Conservation (phyloP, 768 basidiomycete species). For the Boletus patriciae region DNA sequence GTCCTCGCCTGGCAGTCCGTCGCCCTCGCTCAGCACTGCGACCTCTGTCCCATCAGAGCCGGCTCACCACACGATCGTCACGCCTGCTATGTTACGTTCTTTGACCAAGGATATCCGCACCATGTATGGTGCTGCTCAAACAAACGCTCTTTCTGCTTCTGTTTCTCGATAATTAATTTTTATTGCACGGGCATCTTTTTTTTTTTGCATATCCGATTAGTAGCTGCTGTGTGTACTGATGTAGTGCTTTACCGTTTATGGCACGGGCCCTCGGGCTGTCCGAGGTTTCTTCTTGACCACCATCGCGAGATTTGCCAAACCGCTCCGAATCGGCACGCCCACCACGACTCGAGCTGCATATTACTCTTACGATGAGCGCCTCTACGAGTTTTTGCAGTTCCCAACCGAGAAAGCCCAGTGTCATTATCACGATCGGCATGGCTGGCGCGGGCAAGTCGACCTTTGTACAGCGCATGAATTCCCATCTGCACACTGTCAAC, state of each 20-base stretch:
- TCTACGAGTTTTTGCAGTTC: slow-evolving; percentile 15
- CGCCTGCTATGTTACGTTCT: slow-evolving; percentile 61
- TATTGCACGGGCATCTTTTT: not conserved
- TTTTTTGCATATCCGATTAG: slow-evolving; percentile 7
- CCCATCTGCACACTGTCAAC: slow-evolving; percentile 74
- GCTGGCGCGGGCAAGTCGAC: slow-evolving; percentile 98
- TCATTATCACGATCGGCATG: slow-evolving; percentile 93
- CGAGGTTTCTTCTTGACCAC: slow-evolving; percentile 7
- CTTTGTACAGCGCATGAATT: slow-evolving; percentile 92
- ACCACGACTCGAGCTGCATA: not conserved
- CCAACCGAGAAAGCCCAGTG: slow-evolving; percentile 56
- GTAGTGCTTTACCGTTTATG: slow-evolving; percentile 15
- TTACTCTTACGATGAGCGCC: slow-evolving; percentile 18
- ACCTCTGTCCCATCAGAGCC: slow-evolving; percentile 40
- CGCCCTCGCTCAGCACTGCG: slow-evolving; percentile 50
- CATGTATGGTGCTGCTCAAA: slow-evolving; percentile 27
- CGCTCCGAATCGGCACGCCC: not conserved
- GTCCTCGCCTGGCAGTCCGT: slow-evolving; percentile 13
- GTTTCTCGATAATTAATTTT: slow-evolving; percentile 6
- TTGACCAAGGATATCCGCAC: slow-evolving; percentile 31
- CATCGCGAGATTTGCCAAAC: slow-evolving; percentile 4
- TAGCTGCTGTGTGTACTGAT: not conserved
- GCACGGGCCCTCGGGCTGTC: slow-evolving; percentile 2
- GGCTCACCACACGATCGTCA: slow-evolving; percentile 43
- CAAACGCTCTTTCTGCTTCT: slow-evolving; percentile 3